phyloP scores from a whole-genome alignment of 1,284 basidiomycete species.

The Leccinum solheimii region DNA sequence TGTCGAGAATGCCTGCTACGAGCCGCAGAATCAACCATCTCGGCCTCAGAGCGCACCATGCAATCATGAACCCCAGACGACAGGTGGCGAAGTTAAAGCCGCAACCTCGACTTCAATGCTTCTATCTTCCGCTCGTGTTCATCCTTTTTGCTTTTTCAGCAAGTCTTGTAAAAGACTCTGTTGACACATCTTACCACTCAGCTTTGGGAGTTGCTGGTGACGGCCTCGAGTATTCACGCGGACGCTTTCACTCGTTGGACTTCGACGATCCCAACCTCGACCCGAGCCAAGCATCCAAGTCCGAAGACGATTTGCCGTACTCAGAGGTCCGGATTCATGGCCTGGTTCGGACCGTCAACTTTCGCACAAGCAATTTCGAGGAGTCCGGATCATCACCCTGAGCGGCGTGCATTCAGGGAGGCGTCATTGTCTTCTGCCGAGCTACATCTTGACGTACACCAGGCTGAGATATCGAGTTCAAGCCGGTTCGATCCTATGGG shows the following conservation, averaged over 20 bases:
- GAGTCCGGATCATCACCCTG: slow-evolving; percentile 75
- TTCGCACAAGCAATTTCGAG: slow-evolving; percentile 71
- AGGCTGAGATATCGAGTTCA: slow-evolving; percentile 58
- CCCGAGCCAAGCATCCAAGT: slow-evolving; percentile 34
- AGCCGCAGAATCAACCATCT: too few species aligned
- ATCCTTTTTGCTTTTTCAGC: neutral
- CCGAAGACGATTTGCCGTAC: slow-evolving; percentile 59
- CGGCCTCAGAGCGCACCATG: too few species aligned
- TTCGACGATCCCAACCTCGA: slow-evolving; percentile 49
- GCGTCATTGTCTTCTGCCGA: neutral
- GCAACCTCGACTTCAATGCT: slow-evolving; percentile 5
- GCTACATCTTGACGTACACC: neutral
- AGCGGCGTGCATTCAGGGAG: slow-evolving; percentile 72
- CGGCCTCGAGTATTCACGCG: neutral
- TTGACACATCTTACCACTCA: neutral
- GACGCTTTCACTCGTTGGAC: slow-evolving; percentile 7
- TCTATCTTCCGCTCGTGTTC: slow-evolving; percentile 9
- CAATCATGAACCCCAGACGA: slow-evolving; percentile 1
- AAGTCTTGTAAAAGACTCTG: neutral
- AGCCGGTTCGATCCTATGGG: slow-evolving; percentile 78
- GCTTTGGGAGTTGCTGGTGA: neutral
- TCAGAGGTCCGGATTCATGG: slow-evolving; percentile 55
- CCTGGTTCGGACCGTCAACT: slow-evolving; percentile 55
- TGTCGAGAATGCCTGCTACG: slow-evolving; percentile 3
- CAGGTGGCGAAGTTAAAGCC: slow-evolving; percentile 13